Evolutionary conservation across 2,329 filamentous ascomycete species (phyloP), one percentile per base, ranked within the genome.

Genomic region (Aureobasidium vineae): DNA sequence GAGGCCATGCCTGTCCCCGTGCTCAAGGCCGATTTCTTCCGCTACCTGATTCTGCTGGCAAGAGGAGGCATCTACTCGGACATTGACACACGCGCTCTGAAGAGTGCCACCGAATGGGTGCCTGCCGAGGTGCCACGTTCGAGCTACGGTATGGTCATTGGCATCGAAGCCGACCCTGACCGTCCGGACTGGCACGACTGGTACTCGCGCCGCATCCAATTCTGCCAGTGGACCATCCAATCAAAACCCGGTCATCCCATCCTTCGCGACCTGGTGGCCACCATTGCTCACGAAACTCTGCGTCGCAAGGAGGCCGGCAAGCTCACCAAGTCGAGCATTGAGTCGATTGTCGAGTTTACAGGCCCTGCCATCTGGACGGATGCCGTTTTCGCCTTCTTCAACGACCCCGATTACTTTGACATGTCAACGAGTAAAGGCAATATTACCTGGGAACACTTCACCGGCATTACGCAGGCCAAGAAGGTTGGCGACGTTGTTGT

Each of bases 181-280:
- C 87, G 95, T 56, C 85, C 86, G 3, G 95, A 99, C 77, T 99
- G 95, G 95, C 85, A 87, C 41, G 83, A 97, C 1, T 98, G 94
- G 95, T 99, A 98, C 81, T 95, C 92, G 70, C 90, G 95, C 68
- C 87, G 94, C 70, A 93, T 99, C 68, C 95, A 98, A 76, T 98
- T 99, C 79, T 99, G 95, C 79, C 95, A 99, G 77, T 99, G 95
- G 95, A 99, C 95, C 1, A 97, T 99, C 69, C 94, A 98, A 78
- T 83, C 90, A 66, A 99, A 99, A 78, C 90, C 94, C 0, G 95
- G 95, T 13, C 95, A 99, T 76, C 95, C 95, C 0, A 87, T 97
- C 15, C 84, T 99, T 67, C 87, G 93, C 69, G 91, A 97, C 68
- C 86, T 97, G 68, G 92, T 99, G 38, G 84, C 90, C 16, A 89